Evolutionary conservation across 768 basidiomycete species (phyloP).

Genomic region (Termitomyces sp.): DNA sequence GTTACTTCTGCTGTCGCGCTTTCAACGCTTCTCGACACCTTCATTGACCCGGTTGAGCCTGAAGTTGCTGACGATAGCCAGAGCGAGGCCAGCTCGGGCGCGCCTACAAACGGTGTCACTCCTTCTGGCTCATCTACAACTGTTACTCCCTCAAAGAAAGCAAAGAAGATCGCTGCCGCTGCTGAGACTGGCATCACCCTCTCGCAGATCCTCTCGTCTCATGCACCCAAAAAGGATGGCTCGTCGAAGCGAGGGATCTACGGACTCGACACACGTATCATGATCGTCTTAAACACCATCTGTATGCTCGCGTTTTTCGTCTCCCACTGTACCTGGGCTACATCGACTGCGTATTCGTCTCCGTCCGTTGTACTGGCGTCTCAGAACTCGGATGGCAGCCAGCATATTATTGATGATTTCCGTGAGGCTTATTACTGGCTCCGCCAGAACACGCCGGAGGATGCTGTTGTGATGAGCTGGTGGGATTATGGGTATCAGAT

Average conservation of each 20-base stretch:
- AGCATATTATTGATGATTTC: slow-evolving; percentile 98
- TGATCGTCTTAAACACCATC: slow-evolving; percentile 71
- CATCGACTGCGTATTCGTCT: slow-evolving; percentile 91
- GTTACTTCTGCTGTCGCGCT: slow-evolving; percentile 89
- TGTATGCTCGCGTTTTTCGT: slow-evolving; percentile 88
- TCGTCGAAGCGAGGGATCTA: slow-evolving; percentile 64
- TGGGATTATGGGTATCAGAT: slow-evolving; percentile 99
- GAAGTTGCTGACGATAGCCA: slow-evolving; percentile 27
- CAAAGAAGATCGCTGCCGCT: slow-evolving; percentile 48
- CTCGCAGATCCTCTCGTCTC: slow-evolving; percentile 36
- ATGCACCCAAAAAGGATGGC: slow-evolving; percentile 29
- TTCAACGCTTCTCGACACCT: slow-evolving; percentile 84
- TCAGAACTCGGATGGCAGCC: slow-evolving; percentile 72
- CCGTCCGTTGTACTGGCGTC: slow-evolving; percentile 95
- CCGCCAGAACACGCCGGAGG: slow-evolving; percentile 88
- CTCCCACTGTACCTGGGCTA: slow-evolving; percentile 96
- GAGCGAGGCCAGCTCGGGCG: slow-evolving; percentile 14
- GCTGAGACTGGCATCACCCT: slow-evolving; percentile 28
- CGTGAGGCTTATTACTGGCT: slow-evolving; percentile 99
- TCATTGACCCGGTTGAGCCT: slow-evolving; percentile 82
- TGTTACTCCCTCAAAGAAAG: slow-evolving; percentile 49
- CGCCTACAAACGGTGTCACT: slow-evolving; percentile 9
- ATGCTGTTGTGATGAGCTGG: slow-evolving; percentile 97
- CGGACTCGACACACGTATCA: slow-evolving; percentile 78
- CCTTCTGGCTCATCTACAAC: slow-evolving; percentile 22